Conservation (phyloP, 129 eudicot species). For the Saposhnikovia divaricata region DNA sequence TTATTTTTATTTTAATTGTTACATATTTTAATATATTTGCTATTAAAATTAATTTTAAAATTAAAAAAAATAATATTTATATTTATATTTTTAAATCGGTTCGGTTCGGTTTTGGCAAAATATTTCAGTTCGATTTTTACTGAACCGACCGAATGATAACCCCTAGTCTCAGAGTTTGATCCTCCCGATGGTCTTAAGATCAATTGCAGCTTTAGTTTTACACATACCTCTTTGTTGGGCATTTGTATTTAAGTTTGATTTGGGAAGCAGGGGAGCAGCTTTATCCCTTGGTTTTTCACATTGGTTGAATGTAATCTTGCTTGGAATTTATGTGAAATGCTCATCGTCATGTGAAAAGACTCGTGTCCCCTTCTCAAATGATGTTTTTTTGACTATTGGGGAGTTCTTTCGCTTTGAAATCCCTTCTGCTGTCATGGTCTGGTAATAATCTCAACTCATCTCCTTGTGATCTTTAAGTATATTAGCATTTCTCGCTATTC, state of each 20-base stretch:
- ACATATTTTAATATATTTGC: too few species aligned
- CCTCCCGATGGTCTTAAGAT: conserved; percentile 45
- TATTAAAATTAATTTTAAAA: too few species aligned
- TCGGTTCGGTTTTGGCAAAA: too few species aligned
- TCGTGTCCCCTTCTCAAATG: conserved; percentile 13
- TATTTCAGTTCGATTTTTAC: too few species aligned
- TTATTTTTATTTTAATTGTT: too few species aligned
- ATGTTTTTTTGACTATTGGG: conserved; percentile 12
- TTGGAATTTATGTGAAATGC: conserved; percentile 27
- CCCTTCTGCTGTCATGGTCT: conserved; percentile 39
- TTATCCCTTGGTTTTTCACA: conserved; percentile 35
- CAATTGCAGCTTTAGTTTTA: conserved; percentile 24
- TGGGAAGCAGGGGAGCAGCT: conserved; percentile 39
- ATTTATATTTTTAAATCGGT: too few species aligned
- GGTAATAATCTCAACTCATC: conserved; percentile 15
- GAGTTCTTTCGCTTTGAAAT: conserved; percentile 24
- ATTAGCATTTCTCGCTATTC: neutral
- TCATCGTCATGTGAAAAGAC: conserved; percentile 31
- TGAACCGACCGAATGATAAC: too few species aligned
- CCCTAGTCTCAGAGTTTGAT: conserved; percentile 45
- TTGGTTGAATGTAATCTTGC: conserved; percentile 30
- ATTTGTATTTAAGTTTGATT: conserved; percentile 28
- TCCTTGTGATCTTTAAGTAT: neutral
- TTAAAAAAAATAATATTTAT: too few species aligned
- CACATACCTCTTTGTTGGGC: conserved; percentile 46